Base-by-base conservation (phyloP, 441 rosid genomes). In the Hura crepitans region DNA sequence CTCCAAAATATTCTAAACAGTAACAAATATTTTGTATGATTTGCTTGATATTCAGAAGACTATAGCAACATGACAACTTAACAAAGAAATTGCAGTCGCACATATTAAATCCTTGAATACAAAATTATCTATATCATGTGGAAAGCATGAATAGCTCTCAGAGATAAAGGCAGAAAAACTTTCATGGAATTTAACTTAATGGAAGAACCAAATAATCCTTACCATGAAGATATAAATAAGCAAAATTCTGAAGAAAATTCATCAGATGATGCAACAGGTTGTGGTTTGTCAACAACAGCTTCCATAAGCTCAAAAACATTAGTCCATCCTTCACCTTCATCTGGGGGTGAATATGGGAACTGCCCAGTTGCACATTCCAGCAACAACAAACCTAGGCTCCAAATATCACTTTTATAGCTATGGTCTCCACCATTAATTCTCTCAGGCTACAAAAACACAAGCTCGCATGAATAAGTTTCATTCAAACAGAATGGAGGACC, bases 171-270 rank as follows among this genome's bases (percentile, higher is more conserved):
- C n/a, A 31, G 43, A 17, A 66, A 22, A 37, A 30, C 37, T 17
- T 9, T 42, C 5, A 45, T 13, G 11, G 37, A 67, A 67, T 67
- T 53, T 37, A 22, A 6, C 51, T 30, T 14, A 9, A 20, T 30
- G 6, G 37, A 51, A 27, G 47, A n/a, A 69, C 14, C 27, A 35
- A 9, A 46, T 9, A 46, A 62, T 33, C 11, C 25, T 82, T 92
- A 95, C 99, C 99, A 95, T 66, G 92, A 84, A 76, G 96, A 87
- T 67, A 92, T 88, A 74, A 92, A 95, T 50, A 96, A 89, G 80
- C 93, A 81, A 78, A 95, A 85, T 79, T 89, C 93, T 2, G 88
- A 78, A 70, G 97, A 85, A 80, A 87, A 95, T 33, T 78, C 84
- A 71, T 85, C 88, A 31, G 91, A 60, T 79, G 93, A 75, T 68